Conservation (phyloP, 176 grass and related monocot species). For the Oryza meyeriana region DNA sequence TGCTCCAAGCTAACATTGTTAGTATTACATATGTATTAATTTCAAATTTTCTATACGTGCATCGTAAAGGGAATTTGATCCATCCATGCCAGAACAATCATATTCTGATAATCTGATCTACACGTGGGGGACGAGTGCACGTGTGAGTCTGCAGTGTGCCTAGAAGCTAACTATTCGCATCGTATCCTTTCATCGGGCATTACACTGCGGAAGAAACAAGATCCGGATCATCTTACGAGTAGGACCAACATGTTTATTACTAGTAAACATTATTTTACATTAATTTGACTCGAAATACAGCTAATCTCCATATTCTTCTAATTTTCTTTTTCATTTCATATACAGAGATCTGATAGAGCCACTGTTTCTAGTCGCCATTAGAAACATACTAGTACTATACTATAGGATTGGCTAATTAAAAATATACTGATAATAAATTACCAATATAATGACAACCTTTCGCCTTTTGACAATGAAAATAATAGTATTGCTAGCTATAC, state of each 20-base stretch:
- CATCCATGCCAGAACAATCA: not conserved
- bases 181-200: not conserved
- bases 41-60: not conserved
- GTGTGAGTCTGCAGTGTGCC: not conserved
- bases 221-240: not conserved
- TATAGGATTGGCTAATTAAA: no score
- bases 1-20: no score
- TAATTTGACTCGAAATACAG: not conserved
- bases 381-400: no score
- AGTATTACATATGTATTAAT: no score
- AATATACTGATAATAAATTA: no score
- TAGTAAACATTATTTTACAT: not conserved
- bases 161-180: not conserved
- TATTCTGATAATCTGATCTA: not conserved
- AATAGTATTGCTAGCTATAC: not conserved
- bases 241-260: not conserved
- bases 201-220: not conserved
- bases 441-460: not conserved
- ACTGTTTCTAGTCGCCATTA: not conserved
- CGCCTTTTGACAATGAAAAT: not conserved
- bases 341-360: not conserved
- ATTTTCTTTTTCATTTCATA: not conserved
- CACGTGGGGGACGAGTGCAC: not conserved
- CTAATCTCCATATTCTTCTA: not conserved
- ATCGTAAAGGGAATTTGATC: not conserved